phyloP scores from a whole-genome alignment of 2,329 filamentous ascomycete genomes.

The Emydomyces testavorans region DNA sequence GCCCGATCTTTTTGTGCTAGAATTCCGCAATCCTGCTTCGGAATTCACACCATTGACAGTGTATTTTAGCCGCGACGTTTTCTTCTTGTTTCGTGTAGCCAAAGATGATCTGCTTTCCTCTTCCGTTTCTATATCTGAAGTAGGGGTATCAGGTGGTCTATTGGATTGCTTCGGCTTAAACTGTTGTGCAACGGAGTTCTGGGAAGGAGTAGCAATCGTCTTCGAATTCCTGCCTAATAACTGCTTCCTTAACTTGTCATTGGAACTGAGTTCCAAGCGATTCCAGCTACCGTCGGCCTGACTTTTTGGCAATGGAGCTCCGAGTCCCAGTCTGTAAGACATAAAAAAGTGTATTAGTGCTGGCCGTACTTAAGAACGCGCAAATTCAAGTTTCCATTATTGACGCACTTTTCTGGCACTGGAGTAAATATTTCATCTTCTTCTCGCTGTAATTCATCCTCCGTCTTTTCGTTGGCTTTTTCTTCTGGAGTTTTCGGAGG shows the following conservation, averaged over 20 bases:
- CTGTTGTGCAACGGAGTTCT: constrained; percentile 20
- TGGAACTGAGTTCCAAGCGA: constrained; percentile 31
- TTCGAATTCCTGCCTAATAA: constrained; percentile 35
- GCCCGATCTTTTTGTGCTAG: constrained; percentile 4
- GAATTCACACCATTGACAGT: background rate
- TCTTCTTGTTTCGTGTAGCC: constrained; percentile 24
- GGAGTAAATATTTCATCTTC: constrained; percentile 45
- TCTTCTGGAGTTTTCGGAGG: constrained; percentile 37
- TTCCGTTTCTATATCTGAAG: constrained; percentile 21
- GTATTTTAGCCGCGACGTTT: constrained; percentile 15
- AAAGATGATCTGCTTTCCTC: constrained; percentile 35
- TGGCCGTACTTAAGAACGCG: background rate
- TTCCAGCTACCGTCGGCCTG: constrained; percentile 33
- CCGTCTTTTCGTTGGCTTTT: constrained; percentile 29
- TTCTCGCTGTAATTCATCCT: constrained; percentile 39
- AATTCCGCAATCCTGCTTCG: background rate
- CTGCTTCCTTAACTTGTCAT: constrained; percentile 37
- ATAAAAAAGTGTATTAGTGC: constrained; percentile 10
- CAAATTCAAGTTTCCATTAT: background rate
- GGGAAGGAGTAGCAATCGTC: constrained; percentile 17
- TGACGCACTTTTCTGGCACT: constrained; percentile 43
- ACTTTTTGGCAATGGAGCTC: constrained; percentile 36
- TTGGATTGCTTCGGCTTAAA: constrained; percentile 2
- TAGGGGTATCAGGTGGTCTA: background rate
- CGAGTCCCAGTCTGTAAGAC: constrained; percentile 36